phyloP scores from a whole-genome alignment of 1,284 basidiomycete species.

The Mixia osmundae region DNA sequence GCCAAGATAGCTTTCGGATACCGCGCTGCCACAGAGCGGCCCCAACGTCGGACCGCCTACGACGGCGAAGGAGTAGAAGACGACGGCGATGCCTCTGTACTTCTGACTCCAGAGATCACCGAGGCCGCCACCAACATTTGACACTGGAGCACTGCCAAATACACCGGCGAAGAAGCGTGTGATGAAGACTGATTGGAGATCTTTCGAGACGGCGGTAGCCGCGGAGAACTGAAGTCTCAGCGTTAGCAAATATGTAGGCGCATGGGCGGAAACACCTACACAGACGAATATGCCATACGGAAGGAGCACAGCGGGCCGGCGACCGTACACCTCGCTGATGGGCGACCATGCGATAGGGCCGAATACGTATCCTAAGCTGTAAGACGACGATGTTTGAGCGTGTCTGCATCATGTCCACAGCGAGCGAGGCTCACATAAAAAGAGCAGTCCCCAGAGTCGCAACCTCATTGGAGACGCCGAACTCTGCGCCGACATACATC shows the following conservation, averaged over 20 bases:
- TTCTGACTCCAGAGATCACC: slow-evolving; percentile 41
- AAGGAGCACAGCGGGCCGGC: slow-evolving; percentile 27
- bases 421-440: slow-evolving; percentile 3
- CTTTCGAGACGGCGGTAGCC: slow-evolving; percentile 40
- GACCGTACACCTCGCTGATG: slow-evolving; percentile 32
- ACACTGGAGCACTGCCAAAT: slow-evolving; percentile 17
- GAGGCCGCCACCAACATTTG: slow-evolving; percentile 31
- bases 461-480: slow-evolving; percentile 33
- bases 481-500: slow-evolving; percentile 30
- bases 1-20: slow-evolving; percentile 25
- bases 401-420: neutral
- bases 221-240: slow-evolving; percentile 37
- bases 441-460: slow-evolving; percentile 27
- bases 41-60: slow-evolving; percentile 37
- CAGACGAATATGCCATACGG: slow-evolving; percentile 38
- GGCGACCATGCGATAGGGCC: slow-evolving; percentile 35
- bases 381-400: slow-evolving; percentile 10
- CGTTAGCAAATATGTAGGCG: slow-evolving; percentile 34
- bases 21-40: slow-evolving; percentile 33
- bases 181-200: slow-evolving; percentile 26
- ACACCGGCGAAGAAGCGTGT: slow-evolving; percentile 20
- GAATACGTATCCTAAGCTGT: slow-evolving; percentile 20
- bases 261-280: slow-evolving; percentile 25
- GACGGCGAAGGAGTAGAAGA: slow-evolving; percentile 32
- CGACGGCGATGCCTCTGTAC: slow-evolving; percentile 13